These are phyloP conservation scores for Xylariaceae sp. DNA, from an alignment of 2,329 filamentous ascomycete genomes.

Conservation along the genomic window DNA sequence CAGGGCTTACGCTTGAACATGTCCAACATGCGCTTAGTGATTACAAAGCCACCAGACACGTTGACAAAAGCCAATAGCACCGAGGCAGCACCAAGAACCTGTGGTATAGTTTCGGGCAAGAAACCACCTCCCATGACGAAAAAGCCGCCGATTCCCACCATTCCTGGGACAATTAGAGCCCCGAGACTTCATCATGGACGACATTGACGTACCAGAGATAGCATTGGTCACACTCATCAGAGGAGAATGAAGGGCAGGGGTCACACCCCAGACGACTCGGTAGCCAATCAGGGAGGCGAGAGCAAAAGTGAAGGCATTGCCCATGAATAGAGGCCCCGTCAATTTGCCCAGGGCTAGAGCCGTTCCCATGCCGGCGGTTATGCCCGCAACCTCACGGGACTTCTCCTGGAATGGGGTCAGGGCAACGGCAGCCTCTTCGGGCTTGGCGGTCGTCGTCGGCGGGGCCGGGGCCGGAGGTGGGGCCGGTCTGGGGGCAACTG, in stretches of 20 bases:
- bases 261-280: constrained; percentile 80
- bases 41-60: constrained; percentile 80
- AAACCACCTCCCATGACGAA: constrained; percentile 84
- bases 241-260: constrained; percentile 75
- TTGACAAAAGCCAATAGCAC: constrained; percentile 85
- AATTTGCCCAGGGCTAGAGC: constrained; percentile 71
- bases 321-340: constrained; percentile 79
- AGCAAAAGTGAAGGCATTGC: constrained; percentile 77
- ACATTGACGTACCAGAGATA: constrained; percentile 58
- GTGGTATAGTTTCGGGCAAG: constrained; percentile 69
- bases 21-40: constrained; percentile 89
- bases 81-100: constrained; percentile 68
- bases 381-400: constrained; percentile 63
- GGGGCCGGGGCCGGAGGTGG: constrained; percentile 45
- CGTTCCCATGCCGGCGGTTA: constrained; percentile 72
- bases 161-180: constrained; percentile 46
- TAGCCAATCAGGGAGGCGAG: constrained; percentile 82
- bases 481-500: constrained; percentile 63
- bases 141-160: constrained; percentile 83
- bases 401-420: constrained; percentile 78
- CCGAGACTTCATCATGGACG: no score
- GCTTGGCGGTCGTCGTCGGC: constrained; percentile 30
- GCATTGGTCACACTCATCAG: constrained; percentile 92
- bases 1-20: constrained; percentile 64
- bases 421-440: constrained; percentile 52